A percentile compares a stretch with the other conserved stretches of the same genome.
These are phyloP conservation scores for Musa balbisiana DNA, from an alignment of 202 grass and related monocot genomes.

Conservation along the genomic window DNA sequence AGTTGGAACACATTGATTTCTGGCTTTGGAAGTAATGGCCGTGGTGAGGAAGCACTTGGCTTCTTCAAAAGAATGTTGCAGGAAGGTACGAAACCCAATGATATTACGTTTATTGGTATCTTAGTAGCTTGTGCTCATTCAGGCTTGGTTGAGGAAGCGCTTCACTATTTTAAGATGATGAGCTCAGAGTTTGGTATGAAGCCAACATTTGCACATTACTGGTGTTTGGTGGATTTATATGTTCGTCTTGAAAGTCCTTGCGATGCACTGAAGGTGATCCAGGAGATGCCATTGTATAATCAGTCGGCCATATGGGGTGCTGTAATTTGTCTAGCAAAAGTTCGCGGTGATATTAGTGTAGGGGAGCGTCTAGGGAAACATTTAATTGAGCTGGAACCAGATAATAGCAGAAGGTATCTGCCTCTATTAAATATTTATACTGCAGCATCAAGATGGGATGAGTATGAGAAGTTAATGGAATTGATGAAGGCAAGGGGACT, in stretches of 20 bases:
- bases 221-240: constrained; percentile 28
- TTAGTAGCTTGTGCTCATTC: constrained; percentile 26
- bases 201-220: constrained; percentile 26
- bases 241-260: constrained; percentile 4
- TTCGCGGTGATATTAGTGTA: constrained; percentile 27
- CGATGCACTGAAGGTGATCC: constrained; percentile 29
- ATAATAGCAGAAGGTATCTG: constrained; percentile 34
- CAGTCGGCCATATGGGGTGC: constrained; percentile 33
- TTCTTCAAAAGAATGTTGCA: constrained; percentile 20
- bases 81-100: constrained; percentile 13
- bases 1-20: constrained; percentile 24
- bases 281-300: constrained; percentile 27
- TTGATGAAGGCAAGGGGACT: constrained; percentile 33
- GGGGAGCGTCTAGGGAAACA: constrained; percentile 30
- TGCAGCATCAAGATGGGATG: constrained; percentile 35
- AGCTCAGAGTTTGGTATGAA: constrained; percentile 11
- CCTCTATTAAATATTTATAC: constrained; percentile 39
- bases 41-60: constrained; percentile 6
- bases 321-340: constrained; percentile 27
- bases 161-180: constrained; percentile 22
- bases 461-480: constrained; percentile 29
- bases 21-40: constrained; percentile 13
- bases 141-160: constrained; percentile 19
- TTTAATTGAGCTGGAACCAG: constrained; percentile 34
- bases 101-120: constrained; percentile 20